Percentiles rank a stretch among this genome's conserved stretches.
Evolutionary conservation across 2,329 filamentous ascomycete genomes (phyloP).

Genomic region (Colletotrichum spaethianum): DNA sequence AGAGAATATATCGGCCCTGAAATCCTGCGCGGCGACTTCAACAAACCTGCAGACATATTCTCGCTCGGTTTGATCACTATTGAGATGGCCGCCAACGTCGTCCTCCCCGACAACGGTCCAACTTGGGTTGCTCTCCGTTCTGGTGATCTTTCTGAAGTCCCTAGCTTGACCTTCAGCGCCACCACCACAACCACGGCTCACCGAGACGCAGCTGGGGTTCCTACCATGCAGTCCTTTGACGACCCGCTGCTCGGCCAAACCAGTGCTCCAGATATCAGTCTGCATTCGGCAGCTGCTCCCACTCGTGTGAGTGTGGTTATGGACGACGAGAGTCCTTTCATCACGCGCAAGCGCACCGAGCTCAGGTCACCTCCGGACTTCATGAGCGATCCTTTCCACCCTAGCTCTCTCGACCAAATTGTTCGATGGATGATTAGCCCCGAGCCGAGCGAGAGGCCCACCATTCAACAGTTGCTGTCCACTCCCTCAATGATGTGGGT

Average conservation of each 20-base stretch:
- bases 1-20: slow-evolving; percentile 97
- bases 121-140: slow-evolving; percentile 92
- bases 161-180: slow-evolving; percentile 86
- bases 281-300: slow-evolving; percentile 54
- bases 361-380: slow-evolving; percentile 81
- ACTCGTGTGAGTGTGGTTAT: slow-evolving; percentile 43
- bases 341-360: slow-evolving; percentile 60
- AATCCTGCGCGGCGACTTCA: slow-evolving; percentile 86
- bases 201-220: slow-evolving; percentile 41
- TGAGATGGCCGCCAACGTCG: slow-evolving; percentile 94
- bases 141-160: slow-evolving; percentile 90
- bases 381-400: slow-evolving; percentile 84
- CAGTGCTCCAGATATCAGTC: slow-evolving; percentile 42
- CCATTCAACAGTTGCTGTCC: slow-evolving; percentile 79
- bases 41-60: slow-evolving; percentile 94
- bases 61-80: slow-evolving; percentile 94
- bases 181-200: slow-evolving; percentile 52
- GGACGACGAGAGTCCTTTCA: slow-evolving; percentile 53
- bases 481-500: slow-evolving; percentile 87
- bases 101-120: slow-evolving; percentile 91
- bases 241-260: slow-evolving; percentile 37
- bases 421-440: slow-evolving; percentile 91
- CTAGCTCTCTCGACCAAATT: slow-evolving; percentile 84
- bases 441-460: slow-evolving; percentile 80
- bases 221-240: slow-evolving; percentile 39